A percentile compares a stretch with the other conserved stretches of the same genome.
Conservation (phyloP, 2,329 filamentous ascomycete species). For the Xylariaceae sp. region DNA sequence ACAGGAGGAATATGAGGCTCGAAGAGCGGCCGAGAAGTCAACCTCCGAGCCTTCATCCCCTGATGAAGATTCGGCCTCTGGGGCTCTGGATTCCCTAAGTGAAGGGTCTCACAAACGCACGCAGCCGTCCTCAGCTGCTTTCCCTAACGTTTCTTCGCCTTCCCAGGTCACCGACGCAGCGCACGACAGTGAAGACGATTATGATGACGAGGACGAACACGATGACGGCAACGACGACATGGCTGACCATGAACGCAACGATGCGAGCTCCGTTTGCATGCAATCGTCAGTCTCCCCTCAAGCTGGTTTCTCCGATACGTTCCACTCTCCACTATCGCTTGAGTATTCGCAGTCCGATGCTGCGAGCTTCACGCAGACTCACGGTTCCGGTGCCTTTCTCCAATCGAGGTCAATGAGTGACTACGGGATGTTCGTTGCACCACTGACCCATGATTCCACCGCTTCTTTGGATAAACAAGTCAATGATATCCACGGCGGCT, state of each 20-base stretch:
- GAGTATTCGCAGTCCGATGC: constrained; percentile 31
- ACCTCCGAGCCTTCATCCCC: constrained; percentile 45
- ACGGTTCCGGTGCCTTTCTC: constrained; percentile 22
- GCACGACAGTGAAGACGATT: constrained; percentile 31
- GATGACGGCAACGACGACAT: constrained; percentile 8
- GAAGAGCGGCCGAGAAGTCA: constrained; percentile 48
- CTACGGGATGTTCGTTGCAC: constrained; percentile 27
- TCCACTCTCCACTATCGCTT: constrained; percentile 37
- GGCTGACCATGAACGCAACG: constrained; percentile 12
- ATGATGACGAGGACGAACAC: constrained; percentile 21
- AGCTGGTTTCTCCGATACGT: constrained; percentile 25
- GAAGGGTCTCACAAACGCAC: constrained; percentile 43
- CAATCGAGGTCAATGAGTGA: constrained; percentile 29
- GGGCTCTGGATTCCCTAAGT: constrained; percentile 33
- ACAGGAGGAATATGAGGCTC: constrained; percentile 56
- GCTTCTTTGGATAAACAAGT: constrained; percentile 1
- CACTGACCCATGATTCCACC: constrained; percentile 10
- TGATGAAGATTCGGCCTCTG: constrained; percentile 31
- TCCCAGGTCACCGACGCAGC: constrained; percentile 29
- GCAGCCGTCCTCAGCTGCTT: constrained; percentile 47
- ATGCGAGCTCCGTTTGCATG: constrained; percentile 26
- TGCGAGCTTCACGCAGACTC: constrained; percentile 27
- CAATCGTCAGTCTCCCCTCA: constrained; percentile 19
- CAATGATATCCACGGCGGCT: constrained; percentile 16
- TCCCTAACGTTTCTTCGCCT: constrained; percentile 40